A percentile compares a stretch with the other conserved stretches of the same genome.
These are phyloP conservation scores for Termitomyces heimii DNA, from an alignment of 768 basidiomycete genomes.

Conservation along the genomic window DNA sequence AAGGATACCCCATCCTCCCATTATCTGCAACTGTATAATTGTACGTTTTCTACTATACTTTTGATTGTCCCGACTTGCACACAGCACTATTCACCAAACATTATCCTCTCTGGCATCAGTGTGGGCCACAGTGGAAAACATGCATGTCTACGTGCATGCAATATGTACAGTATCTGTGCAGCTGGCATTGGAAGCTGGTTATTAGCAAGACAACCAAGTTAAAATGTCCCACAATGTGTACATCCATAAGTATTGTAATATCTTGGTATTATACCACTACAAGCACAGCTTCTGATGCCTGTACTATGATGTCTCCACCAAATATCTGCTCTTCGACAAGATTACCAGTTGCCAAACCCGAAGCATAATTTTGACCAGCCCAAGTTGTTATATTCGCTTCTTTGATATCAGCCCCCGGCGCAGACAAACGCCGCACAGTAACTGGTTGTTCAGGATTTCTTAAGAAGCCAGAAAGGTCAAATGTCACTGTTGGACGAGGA, in stretches of 20 bases:
- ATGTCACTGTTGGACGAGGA: slow-evolving; percentile 33
- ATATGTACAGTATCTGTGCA: too few species aligned
- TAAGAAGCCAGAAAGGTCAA: slow-evolving; percentile 41
- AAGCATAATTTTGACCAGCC: slow-evolving; percentile 44
- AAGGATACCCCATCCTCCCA: too few species aligned
- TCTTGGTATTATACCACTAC: slow-evolving; percentile 17
- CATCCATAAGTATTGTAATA: background rate
- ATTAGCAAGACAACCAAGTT: too few species aligned
- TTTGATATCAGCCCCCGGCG: slow-evolving; percentile 43
- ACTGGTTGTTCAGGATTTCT: slow-evolving; percentile 20
- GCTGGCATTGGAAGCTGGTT: too few species aligned
- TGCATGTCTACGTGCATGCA: too few species aligned
- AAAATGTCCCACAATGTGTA: too few species aligned
- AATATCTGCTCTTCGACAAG: slow-evolving; percentile 31
- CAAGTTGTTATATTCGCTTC: slow-evolving; percentile 38
- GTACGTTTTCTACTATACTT: too few species aligned
- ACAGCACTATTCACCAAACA: too few species aligned
- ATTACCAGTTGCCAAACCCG: slow-evolving; percentile 32
- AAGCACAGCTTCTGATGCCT: slow-evolving; percentile 32
- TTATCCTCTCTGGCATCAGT: too few species aligned
- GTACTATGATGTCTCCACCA: slow-evolving; percentile 26
- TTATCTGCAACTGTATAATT: too few species aligned
- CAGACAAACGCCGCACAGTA: slow-evolving; percentile 35
- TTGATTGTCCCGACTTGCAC: too few species aligned
- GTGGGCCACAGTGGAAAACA: too few species aligned